Conservation (phyloP, 2,329 filamentous ascomycete species). For the Penicillium sp. region DNA sequence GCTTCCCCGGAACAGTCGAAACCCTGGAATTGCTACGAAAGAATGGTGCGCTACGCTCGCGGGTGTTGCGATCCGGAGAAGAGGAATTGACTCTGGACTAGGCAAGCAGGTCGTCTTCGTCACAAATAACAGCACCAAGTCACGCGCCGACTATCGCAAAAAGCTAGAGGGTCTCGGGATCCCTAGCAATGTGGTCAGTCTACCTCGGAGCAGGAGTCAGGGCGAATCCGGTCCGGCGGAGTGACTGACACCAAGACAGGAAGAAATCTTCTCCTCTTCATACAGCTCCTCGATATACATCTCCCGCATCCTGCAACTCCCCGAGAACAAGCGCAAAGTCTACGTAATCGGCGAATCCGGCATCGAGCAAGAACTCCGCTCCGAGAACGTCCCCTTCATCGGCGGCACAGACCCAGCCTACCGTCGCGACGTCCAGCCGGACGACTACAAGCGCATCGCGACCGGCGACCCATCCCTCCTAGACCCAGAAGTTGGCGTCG, state of each 20-base stretch:
- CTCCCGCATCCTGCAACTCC: conserved; percentile 81
- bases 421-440: conserved; percentile 74
- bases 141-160: conserved; percentile 85
- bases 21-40: conserved; percentile 80
- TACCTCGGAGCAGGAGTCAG: background rate
- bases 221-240: background rate
- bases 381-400: conserved; percentile 76
- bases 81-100: conserved; percentile 39
- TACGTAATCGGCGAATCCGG: conserved; percentile 90
- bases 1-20: conserved; percentile 83
- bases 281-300: conserved; percentile 98
- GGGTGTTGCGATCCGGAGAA: background rate
- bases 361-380: conserved; percentile 82
- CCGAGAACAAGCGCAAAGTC: conserved; percentile 82
- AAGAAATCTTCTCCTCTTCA: conserved; percentile 94
- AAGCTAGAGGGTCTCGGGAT: conserved; percentile 85
- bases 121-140: conserved; percentile 99
- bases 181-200: conserved; percentile 63
- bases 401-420: conserved; percentile 82
- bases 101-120: conserved; percentile 94
- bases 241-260: conserved; percentile 45
- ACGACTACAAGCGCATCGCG: conserved; percentile 78
- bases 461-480: conserved; percentile 68
- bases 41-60: conserved; percentile 60
- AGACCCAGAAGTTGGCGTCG: conserved; percentile 85